phyloP scores from a whole-genome alignment of 176 grass and related monocot species.

The Cenchrus purpureus region DNA sequence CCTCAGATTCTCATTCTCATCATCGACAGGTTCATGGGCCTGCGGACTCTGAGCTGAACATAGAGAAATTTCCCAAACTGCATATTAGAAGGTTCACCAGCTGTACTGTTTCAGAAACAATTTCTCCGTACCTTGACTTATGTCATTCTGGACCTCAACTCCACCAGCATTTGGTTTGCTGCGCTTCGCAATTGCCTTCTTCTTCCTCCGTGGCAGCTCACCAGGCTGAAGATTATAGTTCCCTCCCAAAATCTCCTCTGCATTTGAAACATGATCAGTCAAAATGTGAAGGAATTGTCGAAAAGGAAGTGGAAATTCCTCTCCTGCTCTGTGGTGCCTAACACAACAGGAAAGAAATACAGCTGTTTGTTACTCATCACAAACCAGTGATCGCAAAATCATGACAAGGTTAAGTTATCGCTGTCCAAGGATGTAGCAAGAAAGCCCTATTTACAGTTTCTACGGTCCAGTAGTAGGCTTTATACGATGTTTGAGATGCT shows the following conservation, averaged over 20 bases:
- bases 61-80: neutral
- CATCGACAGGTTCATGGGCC: neutral
- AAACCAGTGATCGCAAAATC: neutral
- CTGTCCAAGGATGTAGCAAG: neutral
- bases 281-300: neutral
- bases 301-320: neutral
- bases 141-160: neutral
- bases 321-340: neutral
- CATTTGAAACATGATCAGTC: neutral
- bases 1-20: conserved; percentile 5
- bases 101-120: neutral
- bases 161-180: neutral
- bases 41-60: neutral
- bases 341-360: neutral
- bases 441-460: neutral
- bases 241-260: neutral
- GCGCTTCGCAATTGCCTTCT: neutral
- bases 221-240: neutral
- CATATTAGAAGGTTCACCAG: neutral
- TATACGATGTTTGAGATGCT: neutral
- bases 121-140: conserved; percentile 2
- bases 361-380: neutral
- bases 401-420: neutral
- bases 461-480: neutral
- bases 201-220: neutral